A percentile compares a stretch with the other conserved stretches of the same genome.
phyloP scores from a whole-genome alignment of 345 rosid species.

The Murraya koenigii region DNA sequence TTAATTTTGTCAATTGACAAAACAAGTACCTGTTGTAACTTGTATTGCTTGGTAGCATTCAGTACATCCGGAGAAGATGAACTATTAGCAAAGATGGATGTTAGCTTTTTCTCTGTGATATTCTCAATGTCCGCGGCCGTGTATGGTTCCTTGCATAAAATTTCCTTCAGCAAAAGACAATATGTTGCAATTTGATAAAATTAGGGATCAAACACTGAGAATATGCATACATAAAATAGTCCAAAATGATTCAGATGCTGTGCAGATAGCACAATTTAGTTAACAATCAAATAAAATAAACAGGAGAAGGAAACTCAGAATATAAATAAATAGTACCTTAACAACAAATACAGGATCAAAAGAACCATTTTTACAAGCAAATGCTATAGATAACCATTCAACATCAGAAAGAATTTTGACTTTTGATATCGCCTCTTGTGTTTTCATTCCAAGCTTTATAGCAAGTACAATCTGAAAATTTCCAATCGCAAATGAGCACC shows the following conservation, averaged over 20 bases:
- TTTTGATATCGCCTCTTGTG: slow-evolving; percentile 61
- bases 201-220: neutral
- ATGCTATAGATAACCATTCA: slow-evolving; percentile 77
- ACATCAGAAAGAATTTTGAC: slow-evolving; percentile 92
- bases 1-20: neutral
- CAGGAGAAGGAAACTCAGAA: neutral
- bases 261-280: neutral
- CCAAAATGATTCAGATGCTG: neutral
- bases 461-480: slow-evolving; percentile 74
- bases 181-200: neutral
- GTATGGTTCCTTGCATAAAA: slow-evolving; percentile 77
- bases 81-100: slow-evolving; percentile 60
- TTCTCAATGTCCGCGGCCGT: slow-evolving; percentile 68
- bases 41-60: slow-evolving; percentile 70
- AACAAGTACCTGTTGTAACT: slow-evolving; percentile 69
- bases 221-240: neutral
- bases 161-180: slow-evolving; percentile 42
- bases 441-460: slow-evolving; percentile 82
- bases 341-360: slow-evolving; percentile 85
- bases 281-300: neutral
- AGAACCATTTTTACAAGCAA: slow-evolving; percentile 50
- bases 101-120: slow-evolving; percentile 46
- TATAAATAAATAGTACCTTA: slow-evolving; percentile 54
- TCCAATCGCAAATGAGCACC: slow-evolving; percentile 6
- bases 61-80: slow-evolving; percentile 80